phyloP scores from a whole-genome alignment of 208 protist species.

The Leishmania martiniquensis region DNA sequence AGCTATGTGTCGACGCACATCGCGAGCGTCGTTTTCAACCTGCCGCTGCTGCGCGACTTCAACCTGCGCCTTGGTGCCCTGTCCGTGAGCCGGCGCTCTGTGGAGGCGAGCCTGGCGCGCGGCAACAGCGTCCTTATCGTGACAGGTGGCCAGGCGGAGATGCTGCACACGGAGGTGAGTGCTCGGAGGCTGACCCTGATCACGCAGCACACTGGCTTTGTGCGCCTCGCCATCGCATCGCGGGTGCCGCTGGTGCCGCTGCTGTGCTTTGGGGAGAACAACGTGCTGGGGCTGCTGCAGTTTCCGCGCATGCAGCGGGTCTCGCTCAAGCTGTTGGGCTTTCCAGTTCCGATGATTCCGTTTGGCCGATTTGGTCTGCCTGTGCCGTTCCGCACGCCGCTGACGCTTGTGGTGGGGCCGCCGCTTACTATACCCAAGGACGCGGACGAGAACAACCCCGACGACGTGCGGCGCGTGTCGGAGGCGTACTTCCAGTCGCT shows the following conservation, averaged over 20 bases:
- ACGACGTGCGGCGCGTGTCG: constrained; percentile 52
- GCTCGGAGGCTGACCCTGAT: constrained; percentile 58
- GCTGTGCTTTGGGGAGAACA: constrained; percentile 83
- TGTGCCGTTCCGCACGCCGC: constrained; percentile 53
- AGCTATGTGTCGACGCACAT: constrained; percentile 63
- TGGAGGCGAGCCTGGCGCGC: constrained; percentile 54
- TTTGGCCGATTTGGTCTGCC: constrained; percentile 74
- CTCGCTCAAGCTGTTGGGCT: constrained; percentile 70
- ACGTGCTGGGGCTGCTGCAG: constrained; percentile 68
- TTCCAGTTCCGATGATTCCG: constrained; percentile 82
- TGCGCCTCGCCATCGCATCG: constrained; percentile 66
- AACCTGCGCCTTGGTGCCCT: constrained; percentile 64
- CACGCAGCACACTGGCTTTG: constrained; percentile 83
- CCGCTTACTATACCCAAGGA: constrained; percentile 58
- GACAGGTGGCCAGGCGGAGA: constrained; percentile 88
- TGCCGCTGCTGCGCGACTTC: constrained; percentile 77
- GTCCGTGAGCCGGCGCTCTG: constrained; percentile 53
- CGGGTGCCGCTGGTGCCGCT: constrained; percentile 80
- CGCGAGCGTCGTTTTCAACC: constrained; percentile 79
- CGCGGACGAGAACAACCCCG: constrained; percentile 56
- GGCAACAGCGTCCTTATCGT: constrained; percentile 85
- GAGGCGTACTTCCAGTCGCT: constrained; percentile 69
- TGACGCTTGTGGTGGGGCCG: constrained; percentile 80
- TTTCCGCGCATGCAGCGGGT: constrained; percentile 66
- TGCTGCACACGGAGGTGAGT: constrained; percentile 65